Base-by-base conservation (phyloP, 225 moss, liverwort and hornwort species). In the Physcomitrellopsis africana region DNA sequence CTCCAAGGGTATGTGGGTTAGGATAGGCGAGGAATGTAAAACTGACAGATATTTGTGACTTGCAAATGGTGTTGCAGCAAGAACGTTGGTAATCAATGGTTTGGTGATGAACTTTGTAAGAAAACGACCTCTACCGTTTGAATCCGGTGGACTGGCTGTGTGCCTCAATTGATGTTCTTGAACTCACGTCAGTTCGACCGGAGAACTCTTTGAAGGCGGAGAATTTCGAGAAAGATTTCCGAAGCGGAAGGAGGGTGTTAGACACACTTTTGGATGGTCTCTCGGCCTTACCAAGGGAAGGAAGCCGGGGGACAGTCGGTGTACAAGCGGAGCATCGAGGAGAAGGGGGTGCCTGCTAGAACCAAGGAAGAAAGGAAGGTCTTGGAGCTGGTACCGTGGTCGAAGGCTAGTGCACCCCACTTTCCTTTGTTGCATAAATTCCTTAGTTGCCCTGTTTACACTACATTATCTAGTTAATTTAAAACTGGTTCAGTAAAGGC, bases 241-340 rank as follows among this genome's bases (percentile, higher is more conserved):
- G 54, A 64, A 73, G 23, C 10, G 63, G 63, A 73, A 42, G 52
- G 22, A 41, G 3, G 48, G 11, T 60, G 44, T 18, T 18, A 6
- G 71, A 49, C 19, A 9, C 37, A 62, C 13, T 51, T 60, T 29
- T 72, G 2, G 15, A 52, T 29, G 29, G 60, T 27, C 60, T 24
- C 11, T 72, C 47, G 12, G 27, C 8, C 47, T 46, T 7, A 6
- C 48, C 15, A 49, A 42, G 8, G 11, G 65, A 13, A 16, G 65
- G 57, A 5, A 20, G 58, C 22, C 22, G 56, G 19, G 70, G 62
- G 70, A 63, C 27, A 69, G 14, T 62, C 10, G 69, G 13, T 9
- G 12, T 46, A n/a, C n/a, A n/a, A n/a, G n/a, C n/a, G n/a, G n/a
- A n/a, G n/a, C n/a, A n/a, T n/a, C n/a, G n/a, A n/a, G n/a, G n/a